Evolutionary conservation across 805 yeast genomes (phyloP), one percentile per base, ranked within the genome.

Genomic region (Saturnispora quitensis): DNA sequence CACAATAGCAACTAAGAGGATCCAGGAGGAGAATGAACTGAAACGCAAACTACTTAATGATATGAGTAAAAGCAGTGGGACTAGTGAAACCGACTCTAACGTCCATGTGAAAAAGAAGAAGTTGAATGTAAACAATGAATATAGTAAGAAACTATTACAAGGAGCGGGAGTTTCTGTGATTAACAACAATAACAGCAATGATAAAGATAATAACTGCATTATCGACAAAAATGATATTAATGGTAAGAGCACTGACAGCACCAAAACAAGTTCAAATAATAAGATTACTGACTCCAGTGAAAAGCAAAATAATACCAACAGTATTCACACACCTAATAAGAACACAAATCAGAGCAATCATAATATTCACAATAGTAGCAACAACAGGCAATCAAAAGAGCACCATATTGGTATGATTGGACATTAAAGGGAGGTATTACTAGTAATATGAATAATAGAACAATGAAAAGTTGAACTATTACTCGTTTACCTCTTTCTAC

Each of bases 141-240:
- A 53, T 44, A 52, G 58, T 34, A 47, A 48, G 42, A 44, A 44
- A 46, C 44, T 56, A 15, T 35, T 55, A 10, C 45, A 48, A 27
- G 53, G 50, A 13, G 45, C 45, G 4, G 45, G 45, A 27, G 45
- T 43, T 27, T 9, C 35, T 31, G 34, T 31, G 13, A 43, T 43
- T 7, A n/a, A n/a, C 22, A 36, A 46, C 20, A n/a, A 8, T 5
- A 27, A 36, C 8, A 46, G 27, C 18, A 15, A 18, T 18, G 33
- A 24, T 9, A 20, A 15, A 15, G 15, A 13, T 9, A 28, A 34
- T 15, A 25, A 33, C 9, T 34, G 49, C 34, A 45, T 42, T 28
- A 45, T 25, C 9, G 48, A 25, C 28, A 3, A 25, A 25, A 25
- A 25, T 25, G 28, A 25, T 6, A 8, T 25, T 6, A 25, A 25